These are phyloP conservation scores for Tilletia walkeri DNA, from an alignment of 1,284 basidiomycete genomes.

Conservation along the genomic window DNA sequence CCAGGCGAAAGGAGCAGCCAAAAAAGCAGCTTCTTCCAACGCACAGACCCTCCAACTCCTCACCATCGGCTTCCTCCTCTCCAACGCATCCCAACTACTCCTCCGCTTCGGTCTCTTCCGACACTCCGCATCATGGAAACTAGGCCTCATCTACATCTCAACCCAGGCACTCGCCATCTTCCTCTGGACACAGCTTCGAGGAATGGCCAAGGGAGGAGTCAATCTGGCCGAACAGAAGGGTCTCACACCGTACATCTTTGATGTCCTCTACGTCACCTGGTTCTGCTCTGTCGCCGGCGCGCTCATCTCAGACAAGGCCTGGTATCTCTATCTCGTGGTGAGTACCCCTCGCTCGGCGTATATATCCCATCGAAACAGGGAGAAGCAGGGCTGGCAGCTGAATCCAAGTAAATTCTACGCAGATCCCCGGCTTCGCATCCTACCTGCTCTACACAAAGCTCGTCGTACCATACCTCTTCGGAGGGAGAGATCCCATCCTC, in stretches of 20 bases:
- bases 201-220: slow-evolving; percentile 53
- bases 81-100: slow-evolving; percentile 43
- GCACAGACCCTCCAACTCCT: slow-evolving; percentile 39
- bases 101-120: slow-evolving; percentile 37
- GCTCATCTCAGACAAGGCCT: slow-evolving; percentile 46
- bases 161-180: slow-evolving; percentile 49
- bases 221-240: slow-evolving; percentile 48
- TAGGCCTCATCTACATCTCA: slow-evolving; percentile 34
- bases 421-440: slow-evolving; percentile 53
- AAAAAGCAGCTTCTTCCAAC: slow-evolving; percentile 26
- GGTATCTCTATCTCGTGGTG: slow-evolving; percentile 53
- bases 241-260: slow-evolving; percentile 57
- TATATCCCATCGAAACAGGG: too few species aligned
- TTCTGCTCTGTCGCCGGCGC: slow-evolving; percentile 53
- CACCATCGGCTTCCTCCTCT: slow-evolving; percentile 44
- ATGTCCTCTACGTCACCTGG: slow-evolving; percentile 57
- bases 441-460: slow-evolving; percentile 50
- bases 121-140: slow-evolving; percentile 20
- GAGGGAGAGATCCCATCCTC: slow-evolving; percentile 36
- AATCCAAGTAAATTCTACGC: background rate
- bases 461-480: slow-evolving; percentile 46
- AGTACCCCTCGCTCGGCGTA: slow-evolving; percentile 21
- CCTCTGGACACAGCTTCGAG: slow-evolving; percentile 43
- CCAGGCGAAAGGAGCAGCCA: slow-evolving; percentile 16
- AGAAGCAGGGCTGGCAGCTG: too few species aligned